Evolutionary conservation across 2,329 filamentous ascomycete genomes (phyloP), one percentile per base, ranked within the genome.

Genomic region (Epicoccum nigrum): DNA sequence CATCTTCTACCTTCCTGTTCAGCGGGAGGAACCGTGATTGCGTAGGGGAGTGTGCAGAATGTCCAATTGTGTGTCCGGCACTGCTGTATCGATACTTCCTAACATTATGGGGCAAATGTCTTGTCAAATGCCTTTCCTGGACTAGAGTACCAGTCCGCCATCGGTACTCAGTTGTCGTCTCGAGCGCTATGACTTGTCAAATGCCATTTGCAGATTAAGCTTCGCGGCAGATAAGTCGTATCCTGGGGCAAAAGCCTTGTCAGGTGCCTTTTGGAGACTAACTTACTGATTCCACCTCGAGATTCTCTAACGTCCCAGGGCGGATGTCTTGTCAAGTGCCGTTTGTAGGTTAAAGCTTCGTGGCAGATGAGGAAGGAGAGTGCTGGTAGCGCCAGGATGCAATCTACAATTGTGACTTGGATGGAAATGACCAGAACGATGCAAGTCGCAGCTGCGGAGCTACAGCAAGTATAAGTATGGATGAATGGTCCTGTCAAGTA

Each of bases 291-390:
- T 48, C 34, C 32, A 39, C 31, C 23, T 25, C 23, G 23, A 9
- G 6, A 25, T 9, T 25, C 23, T 37, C 43, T 33, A 39, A 27
- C 39, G 21, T 37, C 30, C 13, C 6, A 15, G 21, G 41, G 25
- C 33, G 17, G 28, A 48, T 34, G 39, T 58, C 55, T 58, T 60
- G 46, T 54, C 38, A 58, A 40, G 17, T 60, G 55, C 57, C 57
- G 30, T 51, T 60, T 60, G 33, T 13, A 55, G 59, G 56, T 50
- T 51, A 54, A 33, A 33, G 30, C 52, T 38, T 41, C 48, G 34
- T 15, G 25, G 50, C 59, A 33, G 54, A 63, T 60, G 55, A 47
- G 58, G 56, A 58, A 62, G 53, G 56, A 61, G 56, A 51, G 15
- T 39, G 34, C 35, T 47, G 25, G 34, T 31, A 39, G 44, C 45